Conservation (phyloP, 169 alveolate genomes). For the Cryptosporidium parvum region DNA sequence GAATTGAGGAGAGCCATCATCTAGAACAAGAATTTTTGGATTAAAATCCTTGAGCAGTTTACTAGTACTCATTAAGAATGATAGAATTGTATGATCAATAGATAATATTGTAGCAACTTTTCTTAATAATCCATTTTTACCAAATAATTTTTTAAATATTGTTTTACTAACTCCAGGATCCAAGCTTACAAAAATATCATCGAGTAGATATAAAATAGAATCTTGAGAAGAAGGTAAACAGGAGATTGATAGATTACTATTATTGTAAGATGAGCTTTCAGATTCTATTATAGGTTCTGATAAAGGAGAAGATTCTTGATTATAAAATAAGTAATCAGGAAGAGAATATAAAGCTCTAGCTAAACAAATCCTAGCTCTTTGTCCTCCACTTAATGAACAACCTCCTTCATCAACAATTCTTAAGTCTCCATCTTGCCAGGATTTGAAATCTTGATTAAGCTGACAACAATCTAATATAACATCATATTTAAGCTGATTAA, state of each 20-base stretch:
- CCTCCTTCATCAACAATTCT: slow-evolving; percentile 89
- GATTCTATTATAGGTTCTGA: background rate
- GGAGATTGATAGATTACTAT: background rate
- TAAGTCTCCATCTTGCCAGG: slow-evolving; percentile 82
- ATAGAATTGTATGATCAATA: slow-evolving; percentile 44
- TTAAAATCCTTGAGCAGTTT: slow-evolving; percentile 6
- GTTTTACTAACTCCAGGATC: slow-evolving; percentile 71
- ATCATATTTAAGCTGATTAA: slow-evolving; percentile 78
- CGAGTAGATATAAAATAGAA: slow-evolving; percentile 40
- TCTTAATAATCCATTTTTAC: slow-evolving; percentile 41
- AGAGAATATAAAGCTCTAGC: slow-evolving; percentile 86
- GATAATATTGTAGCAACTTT: slow-evolving; percentile 41
- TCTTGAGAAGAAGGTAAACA: background rate
- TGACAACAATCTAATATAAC: slow-evolving; percentile 79
- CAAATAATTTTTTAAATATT: slow-evolving; percentile 39
- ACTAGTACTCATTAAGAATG: slow-evolving; percentile 45
- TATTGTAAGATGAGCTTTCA: background rate
- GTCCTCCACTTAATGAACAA: slow-evolving; percentile 85
- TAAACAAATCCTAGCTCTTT: slow-evolving; percentile 84
- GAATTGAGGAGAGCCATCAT: slow-evolving; percentile 46
- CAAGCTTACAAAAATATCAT: slow-evolving; percentile 55
- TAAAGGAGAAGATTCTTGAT: background rate
- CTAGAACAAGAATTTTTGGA: slow-evolving; percentile 52
- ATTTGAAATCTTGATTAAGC: slow-evolving; percentile 79
- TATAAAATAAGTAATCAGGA: slow-evolving; percentile 25